These are phyloP conservation scores for Boletus insuetus DNA, from an alignment of 768 basidiomycete species.

Conservation along the genomic window DNA sequence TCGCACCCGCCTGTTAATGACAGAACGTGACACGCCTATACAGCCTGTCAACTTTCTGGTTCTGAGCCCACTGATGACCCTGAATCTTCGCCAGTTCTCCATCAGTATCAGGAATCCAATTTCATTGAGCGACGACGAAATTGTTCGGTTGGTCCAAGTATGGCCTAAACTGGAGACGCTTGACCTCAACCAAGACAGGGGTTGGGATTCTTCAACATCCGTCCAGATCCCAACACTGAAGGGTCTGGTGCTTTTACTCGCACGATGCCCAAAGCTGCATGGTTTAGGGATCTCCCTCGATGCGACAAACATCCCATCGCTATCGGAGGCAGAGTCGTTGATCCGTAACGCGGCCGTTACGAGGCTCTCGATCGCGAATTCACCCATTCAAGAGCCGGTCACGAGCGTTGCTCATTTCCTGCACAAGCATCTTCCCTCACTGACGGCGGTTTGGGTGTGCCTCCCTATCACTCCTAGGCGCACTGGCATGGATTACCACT, in stretches of 20 bases:
- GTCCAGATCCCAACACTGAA: constrained; percentile 1
- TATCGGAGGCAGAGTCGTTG: not conserved
- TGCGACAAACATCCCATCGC: not conserved
- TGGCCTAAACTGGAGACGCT: constrained; percentile 5
- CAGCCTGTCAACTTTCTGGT: not conserved
- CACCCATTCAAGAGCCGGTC: not conserved
- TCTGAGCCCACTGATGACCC: constrained; percentile 1
- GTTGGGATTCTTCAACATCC: not conserved
- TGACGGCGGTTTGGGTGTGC: not conserved
- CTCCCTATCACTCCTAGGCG: too few relatives aligned
- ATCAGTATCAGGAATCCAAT: not conserved
- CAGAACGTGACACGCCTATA: too few relatives aligned
- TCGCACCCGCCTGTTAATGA: not conserved
- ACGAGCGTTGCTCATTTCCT: not conserved
- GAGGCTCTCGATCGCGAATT: not conserved
- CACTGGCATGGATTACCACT: not conserved
- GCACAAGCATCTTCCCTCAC: constrained; percentile 3
- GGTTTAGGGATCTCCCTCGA: constrained; percentile 1
- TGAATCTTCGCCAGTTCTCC: not conserved
- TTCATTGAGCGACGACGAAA: constrained; percentile 5
- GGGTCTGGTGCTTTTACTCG: constrained; percentile 2
- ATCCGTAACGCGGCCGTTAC: constrained; percentile 1
- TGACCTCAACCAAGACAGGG: not conserved
- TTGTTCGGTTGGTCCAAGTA: not conserved
- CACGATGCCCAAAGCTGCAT: not conserved